Evolutionary conservation across 129 eudicot genomes (phyloP).

Genomic region (Centrapalus pauciflorus): DNA sequence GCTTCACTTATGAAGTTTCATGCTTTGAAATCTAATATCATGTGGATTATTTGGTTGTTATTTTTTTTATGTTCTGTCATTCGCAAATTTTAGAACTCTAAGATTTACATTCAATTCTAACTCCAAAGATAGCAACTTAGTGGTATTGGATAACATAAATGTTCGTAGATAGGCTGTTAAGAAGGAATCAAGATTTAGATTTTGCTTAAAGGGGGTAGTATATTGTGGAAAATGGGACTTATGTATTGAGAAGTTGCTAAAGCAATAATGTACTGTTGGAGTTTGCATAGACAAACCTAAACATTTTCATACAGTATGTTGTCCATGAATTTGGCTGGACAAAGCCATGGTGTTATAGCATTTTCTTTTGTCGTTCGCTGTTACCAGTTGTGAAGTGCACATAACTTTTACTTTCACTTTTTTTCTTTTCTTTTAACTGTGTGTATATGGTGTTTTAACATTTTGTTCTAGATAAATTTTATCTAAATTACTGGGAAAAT

Average conservation of each 20-base stretch:
- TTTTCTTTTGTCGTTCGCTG: neutral
- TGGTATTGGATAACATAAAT: neutral
- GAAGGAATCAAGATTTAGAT: conserved; percentile 5
- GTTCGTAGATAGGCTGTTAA: neutral
- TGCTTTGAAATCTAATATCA: conserved; percentile 9
- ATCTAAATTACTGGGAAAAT: neutral
- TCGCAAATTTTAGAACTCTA: neutral
- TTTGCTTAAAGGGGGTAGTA: conserved; percentile 15
- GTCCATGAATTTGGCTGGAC: neutral
- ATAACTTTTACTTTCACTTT: neutral
- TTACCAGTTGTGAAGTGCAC: neutral
- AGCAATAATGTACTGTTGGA: neutral
- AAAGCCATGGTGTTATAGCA: neutral
- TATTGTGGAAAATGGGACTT: conserved; percentile 12
- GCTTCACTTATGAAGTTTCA: neutral
- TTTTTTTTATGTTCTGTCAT: neutral
- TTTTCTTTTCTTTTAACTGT: no score
- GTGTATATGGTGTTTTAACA: no score
- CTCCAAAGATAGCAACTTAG: conserved; percentile 9
- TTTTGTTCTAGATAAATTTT: neutral
- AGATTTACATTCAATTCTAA: conserved; percentile 9
- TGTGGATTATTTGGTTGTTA: conserved; percentile 13
- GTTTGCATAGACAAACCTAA: neutral
- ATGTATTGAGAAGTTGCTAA: conserved; percentile 1
- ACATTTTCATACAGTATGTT: neutral